Evolutionary conservation across 768 basidiomycete genomes (phyloP).

Genomic region (Tremella fuciformis): DNA sequence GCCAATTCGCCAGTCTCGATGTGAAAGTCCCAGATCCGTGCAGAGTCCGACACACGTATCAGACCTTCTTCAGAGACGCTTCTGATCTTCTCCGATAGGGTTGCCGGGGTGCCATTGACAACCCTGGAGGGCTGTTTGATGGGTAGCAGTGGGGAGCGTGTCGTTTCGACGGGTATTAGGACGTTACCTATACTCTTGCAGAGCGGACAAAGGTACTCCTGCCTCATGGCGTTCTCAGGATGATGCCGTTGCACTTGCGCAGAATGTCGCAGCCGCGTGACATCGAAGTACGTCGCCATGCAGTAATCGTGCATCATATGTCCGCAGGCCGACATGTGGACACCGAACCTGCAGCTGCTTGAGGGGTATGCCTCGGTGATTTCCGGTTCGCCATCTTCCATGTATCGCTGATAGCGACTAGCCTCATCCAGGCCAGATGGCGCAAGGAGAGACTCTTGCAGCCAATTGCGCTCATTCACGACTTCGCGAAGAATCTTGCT

Average conservation of each 20-base stretch:
- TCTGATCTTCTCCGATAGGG: constrained; percentile 86
- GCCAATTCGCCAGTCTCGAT: constrained; percentile 50
- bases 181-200: constrained; percentile 96
- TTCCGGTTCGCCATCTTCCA: constrained; percentile 28
- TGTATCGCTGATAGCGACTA: constrained; percentile 32
- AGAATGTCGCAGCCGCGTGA: constrained; percentile 81
- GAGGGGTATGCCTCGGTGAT: constrained; percentile 50
- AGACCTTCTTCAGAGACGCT: constrained; percentile 83
- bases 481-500: constrained; percentile 79
- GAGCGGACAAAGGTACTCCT: constrained; percentile 92
- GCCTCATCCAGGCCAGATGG: constrained; percentile 61
- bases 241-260: constrained; percentile 87
- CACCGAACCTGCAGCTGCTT: constrained; percentile 71
- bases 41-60: constrained; percentile 56
- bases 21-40: constrained; percentile 50
- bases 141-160: constrained; percentile 30
- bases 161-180: constrained; percentile 69
- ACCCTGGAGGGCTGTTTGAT: constrained; percentile 18
- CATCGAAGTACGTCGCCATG: constrained; percentile 82
- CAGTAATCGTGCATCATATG: constrained; percentile 97
- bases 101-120: constrained; percentile 52
- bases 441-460: constrained; percentile 70
- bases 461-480: constrained; percentile 57
- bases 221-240: constrained; percentile 87
- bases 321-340: constrained; percentile 82